A percentile compares a stretch with the other conserved stretches of the same genome.
These are phyloP conservation scores for Phalaenopsis hybrid DNA, from an alignment of 116 monocot species.

Conservation along the genomic window DNA sequence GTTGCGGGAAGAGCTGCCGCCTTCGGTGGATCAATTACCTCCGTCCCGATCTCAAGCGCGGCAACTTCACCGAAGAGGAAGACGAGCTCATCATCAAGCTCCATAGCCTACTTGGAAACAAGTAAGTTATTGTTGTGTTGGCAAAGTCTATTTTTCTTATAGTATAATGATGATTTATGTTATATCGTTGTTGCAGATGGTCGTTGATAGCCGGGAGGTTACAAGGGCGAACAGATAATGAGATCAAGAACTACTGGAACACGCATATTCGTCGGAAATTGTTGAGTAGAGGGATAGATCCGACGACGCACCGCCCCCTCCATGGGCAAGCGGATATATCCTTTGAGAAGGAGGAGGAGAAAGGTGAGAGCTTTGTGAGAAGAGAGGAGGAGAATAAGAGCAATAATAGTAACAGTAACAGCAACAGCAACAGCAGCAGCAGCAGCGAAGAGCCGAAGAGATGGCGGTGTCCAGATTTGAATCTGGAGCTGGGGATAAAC, in stretches of 20 bases:
- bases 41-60: constrained; percentile 59
- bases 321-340: constrained; percentile 3
- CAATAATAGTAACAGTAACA: not conserved
- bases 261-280: constrained; percentile 75
- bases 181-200: constrained; percentile 33
- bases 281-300: constrained; percentile 52
- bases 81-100: constrained; percentile 70
- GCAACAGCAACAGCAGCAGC: constrained; percentile 8
- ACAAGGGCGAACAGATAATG: constrained; percentile 64
- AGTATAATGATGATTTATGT: not conserved
- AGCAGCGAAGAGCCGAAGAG: constrained; percentile 10
- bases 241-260: constrained; percentile 92
- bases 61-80: constrained; percentile 63
- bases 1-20: constrained; percentile 66
- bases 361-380: not conserved
- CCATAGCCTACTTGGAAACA: constrained; percentile 54
- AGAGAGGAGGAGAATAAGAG: not conserved
- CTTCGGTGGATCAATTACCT: constrained; percentile 69
- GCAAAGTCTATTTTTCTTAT: no score
- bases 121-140: constrained; percentile 17
- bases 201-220: constrained; percentile 68
- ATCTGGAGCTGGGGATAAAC: constrained; percentile 40
- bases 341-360: constrained; percentile 11
- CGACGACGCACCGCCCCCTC: constrained; percentile 45
- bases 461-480: constrained; percentile 38